A percentile compares a stretch with the other conserved stretches of the same genome.
phyloP scores from a whole-genome alignment of 148 eudicot genomes.

The Heliosperma pusillum region DNA sequence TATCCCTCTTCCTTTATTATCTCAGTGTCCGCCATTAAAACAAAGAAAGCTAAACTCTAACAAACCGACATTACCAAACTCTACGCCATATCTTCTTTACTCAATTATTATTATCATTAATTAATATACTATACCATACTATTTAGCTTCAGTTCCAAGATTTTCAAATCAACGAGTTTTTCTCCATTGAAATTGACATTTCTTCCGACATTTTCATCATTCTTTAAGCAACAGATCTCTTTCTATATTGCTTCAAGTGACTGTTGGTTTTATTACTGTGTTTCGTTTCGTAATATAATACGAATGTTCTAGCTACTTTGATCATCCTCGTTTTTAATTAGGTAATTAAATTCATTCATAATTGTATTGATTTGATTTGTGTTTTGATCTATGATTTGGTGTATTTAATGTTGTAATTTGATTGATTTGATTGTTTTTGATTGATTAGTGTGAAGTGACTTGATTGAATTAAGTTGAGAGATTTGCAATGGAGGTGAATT shows the following conservation, averaged over 20 bases:
- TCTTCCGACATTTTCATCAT: conserved; percentile 26
- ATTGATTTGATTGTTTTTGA: not conserved
- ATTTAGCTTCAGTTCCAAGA: not conserved
- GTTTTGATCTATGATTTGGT: not conserved
- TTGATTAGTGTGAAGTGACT: conserved; percentile 16
- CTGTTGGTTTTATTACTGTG: not conserved
- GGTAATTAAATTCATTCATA: not conserved
- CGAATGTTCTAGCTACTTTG: not conserved
- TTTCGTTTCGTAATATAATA: not conserved
- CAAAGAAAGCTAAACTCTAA: not conserved
- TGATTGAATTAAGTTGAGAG: conserved; percentile 18
- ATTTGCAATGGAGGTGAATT: conserved; percentile 39
- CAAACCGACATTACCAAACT: not conserved
- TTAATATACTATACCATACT: not conserved
- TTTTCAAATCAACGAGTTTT: too few relatives aligned
- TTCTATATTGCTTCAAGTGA: conserved; percentile 23
- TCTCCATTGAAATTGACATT: conserved; percentile 25
- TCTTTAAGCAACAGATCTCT: conserved; percentile 42
- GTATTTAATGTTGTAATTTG: not conserved
- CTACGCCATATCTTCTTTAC: not conserved
- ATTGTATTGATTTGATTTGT: not conserved
- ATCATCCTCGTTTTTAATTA: not conserved
- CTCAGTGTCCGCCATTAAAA: not conserved
- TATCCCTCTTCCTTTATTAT: not conserved
- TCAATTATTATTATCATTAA: not conserved